Evolutionary conservation across 75 land plant species (phyloP), one percentile per base, ranked within the genome.

Genomic region (Cryptomeria japonica): DNA sequence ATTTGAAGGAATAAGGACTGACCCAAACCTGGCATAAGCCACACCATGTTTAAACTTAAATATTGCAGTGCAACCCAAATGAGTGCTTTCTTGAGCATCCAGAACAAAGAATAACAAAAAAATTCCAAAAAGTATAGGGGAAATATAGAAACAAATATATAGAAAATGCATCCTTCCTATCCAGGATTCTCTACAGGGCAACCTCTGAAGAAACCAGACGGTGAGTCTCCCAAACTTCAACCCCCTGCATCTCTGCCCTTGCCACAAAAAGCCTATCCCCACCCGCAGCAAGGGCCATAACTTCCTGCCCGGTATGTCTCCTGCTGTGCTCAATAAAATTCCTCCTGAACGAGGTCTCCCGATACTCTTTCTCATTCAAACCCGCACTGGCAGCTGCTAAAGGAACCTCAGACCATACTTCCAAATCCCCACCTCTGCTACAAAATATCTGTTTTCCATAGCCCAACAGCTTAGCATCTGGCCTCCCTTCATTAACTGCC

Each of bases 351-450:
- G 87, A 85, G 49, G 95, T 93, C 88, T 91, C 97, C 92, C 91
- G 92, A 56, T 91, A 94, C 68, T 95, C 94, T 68, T 92, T 93
- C 68, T 93, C 99, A 10, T 88, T 89, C 49, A 87, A 70, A 39
- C 88, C 89, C 31, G 55, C 90, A 28, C 8, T 5, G 28, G 89
- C 64, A 25, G 16, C 36, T 75, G 37, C 88, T 87, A 85, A 86
- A 61, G 91, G 89, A 58, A 95, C 94, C 90, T 97, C 97, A 0
- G 93, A 92, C 99, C 97, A 97, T 13, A 95, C 84, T 91, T 97
- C 96, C 68, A 97, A 88, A 88, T 93, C 94, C 85, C 94, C 95
- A 58, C 95, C 96, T 53, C 92, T 92, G n/a, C 92, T 90, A 86
- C 93, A 87, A 78, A 95, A 96, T 64, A 96, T 90, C 80, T 96